Evolutionary conservation across 257 asterid species (phyloP), one percentile per base, ranked within the genome.

Genomic region (Jacaranda mimosifolia): DNA sequence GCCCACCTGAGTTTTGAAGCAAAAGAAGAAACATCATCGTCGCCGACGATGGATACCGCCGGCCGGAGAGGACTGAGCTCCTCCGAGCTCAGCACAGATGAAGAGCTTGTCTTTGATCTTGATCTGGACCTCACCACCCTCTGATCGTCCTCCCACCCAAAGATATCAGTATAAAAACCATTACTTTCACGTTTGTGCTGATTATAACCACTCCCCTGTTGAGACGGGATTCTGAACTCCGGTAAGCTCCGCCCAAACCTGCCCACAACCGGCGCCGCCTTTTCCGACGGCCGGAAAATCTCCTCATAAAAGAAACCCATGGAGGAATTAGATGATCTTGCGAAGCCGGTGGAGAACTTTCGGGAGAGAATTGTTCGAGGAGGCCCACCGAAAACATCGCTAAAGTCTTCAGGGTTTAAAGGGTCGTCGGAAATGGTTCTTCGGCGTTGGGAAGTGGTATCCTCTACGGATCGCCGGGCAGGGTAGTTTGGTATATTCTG

Each of bases 361-460:
- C 89, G 88, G 39, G 88, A 82, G 75, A 86, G 87, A 35, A 88
- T 77, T 5, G 89, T 87, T 4, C 88, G 81, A 13, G 98, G 98
- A 17, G 98, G 97, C 3, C 98, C 97, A 12, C 98, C 97, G 46
- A 93, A 93, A 32, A 93, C 94, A 80, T 92, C 97, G 77, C 82
- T 82, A 71, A 89, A 92, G 82, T 92, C 95, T 9, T 88, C 91
- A 11, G 92, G 83, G 73, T 76, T 72, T 38, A 78, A 35, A 51
- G 68, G 36, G 56, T 73, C 69, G 75, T 79, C 86, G 81, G 89
- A 75, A 57, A 74, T 18, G 63, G 78, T 36, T 17, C 66, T 76
- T 5, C 87, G 86, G 71, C 82, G 84, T 82, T 49, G 81, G 58
- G 87, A 26, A 75, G 77, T 63, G 75, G 76, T 18, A 42, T 79